Evolutionary conservation across 2,329 filamentous ascomycete species (phyloP), one percentile per base, ranked within the genome.

Genomic region (Xylariaceae sp.): DNA sequence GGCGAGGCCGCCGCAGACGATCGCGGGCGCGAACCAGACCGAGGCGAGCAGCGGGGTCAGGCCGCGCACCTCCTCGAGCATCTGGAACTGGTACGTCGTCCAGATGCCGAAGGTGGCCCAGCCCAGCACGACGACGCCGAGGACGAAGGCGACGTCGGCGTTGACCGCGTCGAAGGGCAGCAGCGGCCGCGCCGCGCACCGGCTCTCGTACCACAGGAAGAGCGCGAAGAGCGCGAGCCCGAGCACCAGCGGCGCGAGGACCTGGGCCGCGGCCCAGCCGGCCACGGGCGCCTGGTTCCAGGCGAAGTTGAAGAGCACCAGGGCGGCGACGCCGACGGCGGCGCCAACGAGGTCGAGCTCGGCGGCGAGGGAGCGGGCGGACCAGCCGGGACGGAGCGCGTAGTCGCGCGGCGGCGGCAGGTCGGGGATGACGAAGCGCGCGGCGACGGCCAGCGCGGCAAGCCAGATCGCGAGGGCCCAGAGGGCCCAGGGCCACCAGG

Each of bases 251-350:
- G 68, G 51, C 2, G 65, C 53, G 38, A 69, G 68, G 25, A 72
- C 61, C 42, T 75, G 73, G 0, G 69, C 56, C 12, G 59, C 55
- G 3, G 53, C 41, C 72, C 73, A 77, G 0, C 70, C 69, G 5
- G 65, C 66, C 2, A 69, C 57, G 0, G 69, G 65, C 1, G 67
- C 72, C 46, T 77, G 72, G 44, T 77, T 77, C 67, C 71, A 75
- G 1, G 72, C 68, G 38, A 77, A 67, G 48, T 77, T 77, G 50
- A 77, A 59, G 3, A 78, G 52, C 1, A 76, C 58, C 28, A 78
- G 57, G 2, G 64, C 68, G 0, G 58, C 52, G 18, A 77, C 63
- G 2, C 72, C 73, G 4, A 52, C 42, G 12, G 51, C 28, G 1
- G 48, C 44, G 17, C 52, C 52, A 3, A 42, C 30, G 6, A 53